These are phyloP conservation scores for Globisporangium paroecandrum DNA, from an alignment of 352 stramenopile species.

Conservation along the genomic window DNA sequence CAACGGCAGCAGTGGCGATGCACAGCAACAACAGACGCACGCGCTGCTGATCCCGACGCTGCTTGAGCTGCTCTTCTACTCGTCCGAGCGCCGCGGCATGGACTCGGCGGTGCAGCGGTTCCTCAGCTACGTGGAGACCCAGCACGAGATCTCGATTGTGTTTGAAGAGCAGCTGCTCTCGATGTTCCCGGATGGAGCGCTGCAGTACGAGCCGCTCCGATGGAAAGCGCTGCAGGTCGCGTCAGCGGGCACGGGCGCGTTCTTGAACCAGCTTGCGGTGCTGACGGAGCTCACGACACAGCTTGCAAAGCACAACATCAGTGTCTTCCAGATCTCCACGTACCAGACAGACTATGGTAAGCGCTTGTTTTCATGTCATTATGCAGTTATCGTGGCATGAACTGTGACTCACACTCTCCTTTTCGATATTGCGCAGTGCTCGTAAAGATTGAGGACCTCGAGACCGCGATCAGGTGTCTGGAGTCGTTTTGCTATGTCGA, in stretches of 20 bases:
- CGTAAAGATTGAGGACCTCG: slow-evolving; percentile 57
- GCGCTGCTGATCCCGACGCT: slow-evolving; percentile 37
- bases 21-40: neutral
- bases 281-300: slow-evolving; percentile 60
- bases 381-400: neutral
- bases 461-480: slow-evolving; percentile 39
- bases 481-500: slow-evolving; percentile 55
- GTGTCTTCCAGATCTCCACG: slow-evolving; percentile 71
- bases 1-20: neutral
- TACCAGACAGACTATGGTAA: slow-evolving; percentile 70
- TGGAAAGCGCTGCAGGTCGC: slow-evolving; percentile 67
- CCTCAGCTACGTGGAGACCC: slow-evolving; percentile 64
- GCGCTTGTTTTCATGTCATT: neutral
- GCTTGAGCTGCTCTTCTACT: slow-evolving; percentile 59
- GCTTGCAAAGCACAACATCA: slow-evolving; percentile 44
- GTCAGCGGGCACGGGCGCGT: slow-evolving; percentile 46
- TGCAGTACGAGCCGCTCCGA: slow-evolving; percentile 47
- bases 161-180: slow-evolving; percentile 45
- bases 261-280: slow-evolving; percentile 50
- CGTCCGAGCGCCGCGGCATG: slow-evolving; percentile 12
- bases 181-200: slow-evolving; percentile 29
- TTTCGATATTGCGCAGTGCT: slow-evolving; percentile 32
- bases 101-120: slow-evolving; percentile 25
- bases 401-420: neutral
- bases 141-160: slow-evolving; percentile 65